Conservation (phyloP, 805 yeast species). For the Spathaspora arborariae region DNA sequence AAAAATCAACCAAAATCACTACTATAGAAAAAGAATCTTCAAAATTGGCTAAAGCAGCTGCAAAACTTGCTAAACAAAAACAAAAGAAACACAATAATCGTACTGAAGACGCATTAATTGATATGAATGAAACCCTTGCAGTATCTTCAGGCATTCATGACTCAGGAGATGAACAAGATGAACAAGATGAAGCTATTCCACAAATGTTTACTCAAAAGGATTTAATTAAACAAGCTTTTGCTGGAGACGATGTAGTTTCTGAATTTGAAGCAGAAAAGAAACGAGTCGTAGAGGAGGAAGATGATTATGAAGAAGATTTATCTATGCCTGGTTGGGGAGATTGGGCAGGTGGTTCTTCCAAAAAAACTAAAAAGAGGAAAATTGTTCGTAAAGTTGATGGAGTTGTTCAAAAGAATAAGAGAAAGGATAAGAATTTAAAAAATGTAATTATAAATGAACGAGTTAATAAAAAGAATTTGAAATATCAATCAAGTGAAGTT, state of each 20-base stretch:
- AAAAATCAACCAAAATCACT: conserved; percentile 28
- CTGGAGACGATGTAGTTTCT: conserved; percentile 89
- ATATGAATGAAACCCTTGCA: conserved; percentile 51
- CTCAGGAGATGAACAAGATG: conserved; percentile 13
- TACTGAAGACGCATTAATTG: conserved; percentile 35
- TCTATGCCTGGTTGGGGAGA: conserved; percentile 98
- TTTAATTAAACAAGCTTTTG: conserved; percentile 86
- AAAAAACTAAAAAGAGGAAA: conserved; percentile 57
- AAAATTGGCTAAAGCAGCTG: conserved; percentile 34
- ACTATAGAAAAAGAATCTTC: conserved; percentile 36
- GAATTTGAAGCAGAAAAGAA: conserved; percentile 79
- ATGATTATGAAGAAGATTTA: conserved; percentile 78
- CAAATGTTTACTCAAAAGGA: conserved; percentile 74
- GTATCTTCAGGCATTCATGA: conserved; percentile 20
- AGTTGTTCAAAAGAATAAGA: conserved; percentile 61
- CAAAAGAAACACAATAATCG: conserved; percentile 22
- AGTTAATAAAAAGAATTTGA: conserved; percentile 76
- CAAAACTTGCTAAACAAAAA: conserved; percentile 33
- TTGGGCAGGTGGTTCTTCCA: conserved; percentile 72
- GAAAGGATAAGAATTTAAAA: conserved; percentile 72
- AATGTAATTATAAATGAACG: conserved; percentile 88
- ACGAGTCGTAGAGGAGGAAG: conserved; percentile 67
- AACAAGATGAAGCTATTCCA: conserved; percentile 24
- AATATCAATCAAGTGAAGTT: conserved; percentile 84
- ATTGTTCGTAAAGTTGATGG: conserved; percentile 74